Base-by-base conservation (phyloP, 768 basidiomycete species). In the Boletus speciosus region DNA sequence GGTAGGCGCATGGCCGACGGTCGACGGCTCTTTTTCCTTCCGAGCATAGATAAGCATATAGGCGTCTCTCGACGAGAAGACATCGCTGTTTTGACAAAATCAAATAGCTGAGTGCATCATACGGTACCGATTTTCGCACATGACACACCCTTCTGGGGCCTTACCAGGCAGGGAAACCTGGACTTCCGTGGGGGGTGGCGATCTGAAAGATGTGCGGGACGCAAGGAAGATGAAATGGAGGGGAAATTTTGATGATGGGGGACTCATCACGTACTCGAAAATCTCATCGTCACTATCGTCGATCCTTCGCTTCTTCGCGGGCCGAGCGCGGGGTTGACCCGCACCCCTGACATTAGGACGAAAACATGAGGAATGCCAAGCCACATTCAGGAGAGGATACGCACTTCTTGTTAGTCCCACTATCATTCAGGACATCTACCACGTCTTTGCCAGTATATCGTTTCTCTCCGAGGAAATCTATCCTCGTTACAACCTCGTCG, bases 31-130 rank as follows among this genome's bases (percentile, higher is more conserved):
- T 19, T 60, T 52, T 29, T 70, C 63, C 59, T 75, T 77, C 11
- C 83, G 81, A 36, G 82, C 80, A 70, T 98, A 98, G 50, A 98
- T 85, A 32, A 98, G 79, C 93, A 98, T 96, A 71, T 98, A 97
- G 6, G 92, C 93, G 61, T 97, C 93, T 71, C 81, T 88, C 2
- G 93, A 93, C 3, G 81, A 76, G 58, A 70, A 70, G 39, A 88
- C 78, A 37, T 77, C 74, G 55, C 79, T 81, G 61, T 49, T 55
- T 23, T 14, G 44, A 56, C 41, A 50, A 60, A 55, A 61, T 58
- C 64, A 69, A 61, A 57, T 56, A 45, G 35, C 12, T 57, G 40
- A 61, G 57, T 43, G 36, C 35, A 56, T 49, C 51, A 52, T 61
- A 57, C 31, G 36, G 44, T 51, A 83, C 93, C 51, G 92, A 92